These are phyloP conservation scores for Calonectria pauciramosa DNA, from an alignment of 2,329 filamentous ascomycete species.

Conservation along the genomic window DNA sequence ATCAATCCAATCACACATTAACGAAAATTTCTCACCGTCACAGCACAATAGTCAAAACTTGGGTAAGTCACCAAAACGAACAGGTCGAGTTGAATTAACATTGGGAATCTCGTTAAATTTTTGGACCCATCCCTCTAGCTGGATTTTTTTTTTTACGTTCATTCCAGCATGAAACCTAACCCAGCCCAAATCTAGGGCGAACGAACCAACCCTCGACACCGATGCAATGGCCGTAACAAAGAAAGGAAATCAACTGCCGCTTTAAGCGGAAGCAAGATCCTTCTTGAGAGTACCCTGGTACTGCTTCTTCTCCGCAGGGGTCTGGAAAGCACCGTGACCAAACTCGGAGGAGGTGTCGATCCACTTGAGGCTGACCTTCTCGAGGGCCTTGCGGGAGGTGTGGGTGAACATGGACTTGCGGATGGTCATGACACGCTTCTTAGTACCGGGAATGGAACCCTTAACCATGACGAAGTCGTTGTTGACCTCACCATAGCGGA, in stretches of 20 bases:
- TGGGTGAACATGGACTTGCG: conserved; percentile 99
- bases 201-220: conserved; percentile 67
- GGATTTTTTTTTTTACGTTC: conserved; percentile 54
- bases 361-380: conserved; percentile 99
- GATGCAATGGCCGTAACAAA: conserved; percentile 64
- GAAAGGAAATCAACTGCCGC: conserved; percentile 55
- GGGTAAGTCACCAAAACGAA: conserved; percentile 30
- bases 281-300: conserved; percentile 99
- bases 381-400: conserved; percentile 93
- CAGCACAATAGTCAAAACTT: neutral
- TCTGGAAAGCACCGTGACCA: conserved; percentile 99
- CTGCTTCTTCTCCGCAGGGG: conserved; percentile 95
- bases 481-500: conserved; percentile 99
- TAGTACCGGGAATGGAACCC: conserved; percentile 96
- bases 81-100: conserved; percentile 45
- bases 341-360: conserved; percentile 99
- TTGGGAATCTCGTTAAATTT: conserved; percentile 54
- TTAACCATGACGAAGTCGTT: conserved; percentile 99
- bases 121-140: conserved; percentile 52
- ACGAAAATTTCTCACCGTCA: neutral
- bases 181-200: conserved; percentile 53
- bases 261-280: conserved; percentile 74
- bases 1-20: neutral
- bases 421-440: conserved; percentile 99
- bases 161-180: conserved; percentile 53